A percentile compares a stretch with the other conserved stretches of the same genome.
phyloP scores from a whole-genome alignment of 257 asterid genomes.

The Ajuga chamaepitys region DNA sequence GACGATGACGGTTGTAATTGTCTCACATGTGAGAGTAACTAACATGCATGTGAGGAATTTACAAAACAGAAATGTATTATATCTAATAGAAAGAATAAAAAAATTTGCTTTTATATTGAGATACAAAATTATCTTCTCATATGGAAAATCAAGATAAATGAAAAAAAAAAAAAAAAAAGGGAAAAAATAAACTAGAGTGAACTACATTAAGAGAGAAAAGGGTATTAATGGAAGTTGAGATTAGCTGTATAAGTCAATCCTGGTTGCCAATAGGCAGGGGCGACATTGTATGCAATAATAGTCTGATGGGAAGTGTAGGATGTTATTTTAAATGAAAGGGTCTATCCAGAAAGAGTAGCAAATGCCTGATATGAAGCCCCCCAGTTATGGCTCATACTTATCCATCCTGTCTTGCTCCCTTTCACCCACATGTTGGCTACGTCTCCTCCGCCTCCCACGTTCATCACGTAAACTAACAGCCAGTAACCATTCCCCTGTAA shows the following conservation, averaged over 20 bases:
- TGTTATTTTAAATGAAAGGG: conserved; percentile 62
- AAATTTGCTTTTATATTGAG: too few relatives aligned
- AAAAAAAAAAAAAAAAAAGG: too few relatives aligned
- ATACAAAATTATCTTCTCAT: too few relatives aligned
- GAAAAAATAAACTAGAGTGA: too few relatives aligned
- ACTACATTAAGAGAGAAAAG: too few relatives aligned
- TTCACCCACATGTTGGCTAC: conserved; percentile 56
- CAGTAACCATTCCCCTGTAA: conserved; percentile 81
- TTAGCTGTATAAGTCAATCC: conserved; percentile 48
- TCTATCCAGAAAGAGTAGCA: conserved; percentile 52
- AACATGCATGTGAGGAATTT: too few relatives aligned
- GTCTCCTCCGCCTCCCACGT: conserved; percentile 73
- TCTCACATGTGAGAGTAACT: too few relatives aligned
- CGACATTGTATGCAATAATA: conserved; percentile 45
- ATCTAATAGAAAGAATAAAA: too few relatives aligned
- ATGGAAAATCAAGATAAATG: too few relatives aligned
- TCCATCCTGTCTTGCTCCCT: conserved; percentile 70
- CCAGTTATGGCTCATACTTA: conserved; percentile 93
- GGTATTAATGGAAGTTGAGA: conserved; percentile 55
- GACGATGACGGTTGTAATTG: too few relatives aligned
- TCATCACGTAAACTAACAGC: conserved; percentile 76
- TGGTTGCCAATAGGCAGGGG: conserved; percentile 53
- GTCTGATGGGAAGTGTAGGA: conserved; percentile 57
- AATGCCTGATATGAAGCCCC: conserved; percentile 85
- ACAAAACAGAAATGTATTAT: too few relatives aligned